A percentile compares a stretch with the other conserved stretches of the same genome.
Conservation (phyloP, 495 filamentous ascomycete genomes). For the Lepidopterella palustris region DNA sequence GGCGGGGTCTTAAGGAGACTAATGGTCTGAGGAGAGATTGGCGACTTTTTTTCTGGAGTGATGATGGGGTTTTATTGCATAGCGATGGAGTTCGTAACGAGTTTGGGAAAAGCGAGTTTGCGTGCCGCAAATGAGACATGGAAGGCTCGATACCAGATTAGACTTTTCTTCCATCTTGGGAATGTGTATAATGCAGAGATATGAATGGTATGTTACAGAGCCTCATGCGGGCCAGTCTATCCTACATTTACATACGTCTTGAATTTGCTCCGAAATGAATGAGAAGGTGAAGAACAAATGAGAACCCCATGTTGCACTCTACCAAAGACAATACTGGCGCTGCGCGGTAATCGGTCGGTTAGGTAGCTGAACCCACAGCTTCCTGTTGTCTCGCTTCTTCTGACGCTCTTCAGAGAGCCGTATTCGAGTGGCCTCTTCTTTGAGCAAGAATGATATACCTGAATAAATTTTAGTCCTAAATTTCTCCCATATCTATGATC, state of each 20-base stretch:
- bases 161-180: constrained; percentile 4
- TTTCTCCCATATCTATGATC: neutral
- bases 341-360: constrained; percentile 71
- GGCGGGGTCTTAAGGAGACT: constrained; percentile 27
- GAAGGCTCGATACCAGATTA: constrained; percentile 5
- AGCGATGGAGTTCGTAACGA: constrained; percentile 14
- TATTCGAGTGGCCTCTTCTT: constrained; percentile 86
- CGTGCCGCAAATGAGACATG: neutral
- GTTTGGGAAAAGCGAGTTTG: neutral
- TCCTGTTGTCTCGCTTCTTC: constrained; percentile 59
- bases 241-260: constrained; percentile 3
- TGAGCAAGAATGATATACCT: constrained; percentile 77
- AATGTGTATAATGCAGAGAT: neutral
- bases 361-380: constrained; percentile 79
- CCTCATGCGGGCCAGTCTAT: neutral
- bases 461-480: neutral
- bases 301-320: constrained; percentile 16
- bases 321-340: constrained; percentile 87
- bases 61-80: constrained; percentile 10
- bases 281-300: neutral
- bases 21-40: neutral
- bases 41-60: neutral
- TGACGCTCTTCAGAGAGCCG: constrained; percentile 69
- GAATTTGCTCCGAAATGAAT: no score
- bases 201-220: constrained; percentile 8